Conservation (phyloP, 768 basidiomycete genomes). For the Tricholoma sp. region DNA sequence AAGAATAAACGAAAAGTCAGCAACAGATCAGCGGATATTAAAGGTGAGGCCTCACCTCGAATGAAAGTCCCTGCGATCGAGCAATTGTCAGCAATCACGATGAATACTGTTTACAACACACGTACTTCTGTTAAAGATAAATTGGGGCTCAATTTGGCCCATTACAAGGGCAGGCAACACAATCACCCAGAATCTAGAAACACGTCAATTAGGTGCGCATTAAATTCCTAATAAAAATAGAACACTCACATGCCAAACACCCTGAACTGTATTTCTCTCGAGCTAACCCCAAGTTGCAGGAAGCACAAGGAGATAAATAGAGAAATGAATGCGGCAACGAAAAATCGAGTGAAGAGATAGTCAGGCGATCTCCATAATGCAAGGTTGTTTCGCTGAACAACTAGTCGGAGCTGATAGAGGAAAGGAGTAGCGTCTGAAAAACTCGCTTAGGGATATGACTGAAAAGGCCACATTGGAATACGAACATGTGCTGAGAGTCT, state of each 20-base stretch:
- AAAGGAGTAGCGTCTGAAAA: conserved; percentile 67
- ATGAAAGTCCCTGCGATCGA: conserved; percentile 32
- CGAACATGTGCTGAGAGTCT: conserved; percentile 45
- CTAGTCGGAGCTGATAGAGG: conserved; percentile 64
- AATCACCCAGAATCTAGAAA: conserved; percentile 55
- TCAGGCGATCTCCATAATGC: conserved; percentile 82
- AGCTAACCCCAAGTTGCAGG: conserved; percentile 61
- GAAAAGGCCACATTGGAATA: not conserved
- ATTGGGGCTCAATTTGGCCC: conserved; percentile 78
- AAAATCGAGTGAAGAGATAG: conserved; percentile 80
- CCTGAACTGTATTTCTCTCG: conserved; percentile 71
- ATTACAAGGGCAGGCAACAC: conserved; percentile 73
- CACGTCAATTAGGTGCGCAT: not conserved
- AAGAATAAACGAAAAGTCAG: not conserved
- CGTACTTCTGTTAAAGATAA: conserved; percentile 61
- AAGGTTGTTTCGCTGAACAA: conserved; percentile 59
- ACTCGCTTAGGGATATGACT: not conserved
- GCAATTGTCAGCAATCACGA: not conserved
- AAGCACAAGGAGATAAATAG: conserved; percentile 75
- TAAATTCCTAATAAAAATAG: not conserved
- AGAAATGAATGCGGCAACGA: conserved; percentile 67
- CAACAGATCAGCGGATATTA: conserved; percentile 9
- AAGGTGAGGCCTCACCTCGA: conserved; percentile 16
- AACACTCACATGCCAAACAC: conserved; percentile 67
- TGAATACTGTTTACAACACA: conserved; percentile 5